Conservation (phyloP, 1,284 basidiomycete genomes). For the Ustilago nuda region DNA sequence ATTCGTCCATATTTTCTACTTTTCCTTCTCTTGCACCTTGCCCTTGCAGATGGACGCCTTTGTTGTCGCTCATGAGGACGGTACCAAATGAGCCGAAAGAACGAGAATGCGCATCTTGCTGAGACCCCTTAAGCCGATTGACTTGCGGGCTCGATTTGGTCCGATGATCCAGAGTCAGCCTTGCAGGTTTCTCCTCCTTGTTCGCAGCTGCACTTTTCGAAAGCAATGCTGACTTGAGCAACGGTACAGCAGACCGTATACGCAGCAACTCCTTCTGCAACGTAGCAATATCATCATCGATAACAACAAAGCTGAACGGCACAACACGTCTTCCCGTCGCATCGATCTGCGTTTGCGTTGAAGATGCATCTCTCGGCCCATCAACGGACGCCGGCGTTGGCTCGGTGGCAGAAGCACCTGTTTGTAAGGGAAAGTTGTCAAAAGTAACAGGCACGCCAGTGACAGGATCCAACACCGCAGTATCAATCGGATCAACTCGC, state of each 20-base stretch:
- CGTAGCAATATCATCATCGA: slow-evolving; percentile 60
- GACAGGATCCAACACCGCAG: slow-evolving; percentile 59
- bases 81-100: slow-evolving; percentile 33
- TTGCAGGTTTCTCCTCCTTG: neutral
- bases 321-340: slow-evolving; percentile 22
- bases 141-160: slow-evolving; percentile 54
- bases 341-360: slow-evolving; percentile 17
- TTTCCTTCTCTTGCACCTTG: neutral
- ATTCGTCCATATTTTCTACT: slow-evolving; percentile 16
- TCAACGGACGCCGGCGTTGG: neutral
- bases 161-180: slow-evolving; percentile 42
- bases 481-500: slow-evolving; percentile 9
- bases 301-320: slow-evolving; percentile 59
- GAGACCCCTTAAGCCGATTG: slow-evolving; percentile 36
- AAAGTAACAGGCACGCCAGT: slow-evolving; percentile 55
- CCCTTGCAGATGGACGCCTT: neutral
- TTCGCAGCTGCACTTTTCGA: slow-evolving; percentile 16
- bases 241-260: slow-evolving; percentile 53
- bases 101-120: slow-evolving; percentile 17
- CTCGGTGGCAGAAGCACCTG: neutral
- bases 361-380: neutral
- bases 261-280: slow-evolving; percentile 57
- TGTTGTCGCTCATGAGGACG: slow-evolving; percentile 9
- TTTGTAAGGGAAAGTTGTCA: slow-evolving; percentile 20
- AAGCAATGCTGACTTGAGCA: slow-evolving; percentile 48